Conservation (phyloP, 2,329 filamentous ascomycete species). For the Penicillium sp. region DNA sequence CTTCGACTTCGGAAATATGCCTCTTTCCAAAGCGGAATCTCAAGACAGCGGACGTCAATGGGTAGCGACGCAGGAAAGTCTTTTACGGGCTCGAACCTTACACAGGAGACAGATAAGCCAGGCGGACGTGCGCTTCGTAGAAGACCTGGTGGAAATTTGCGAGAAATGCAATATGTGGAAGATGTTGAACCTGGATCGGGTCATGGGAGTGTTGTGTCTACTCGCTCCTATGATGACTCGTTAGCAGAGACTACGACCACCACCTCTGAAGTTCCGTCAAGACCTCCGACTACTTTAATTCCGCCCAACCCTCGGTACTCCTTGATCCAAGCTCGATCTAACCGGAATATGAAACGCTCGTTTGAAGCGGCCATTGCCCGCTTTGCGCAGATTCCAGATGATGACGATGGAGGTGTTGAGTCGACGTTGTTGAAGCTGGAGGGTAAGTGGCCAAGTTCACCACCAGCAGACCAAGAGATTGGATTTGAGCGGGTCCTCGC, state of each 20-base stretch:
- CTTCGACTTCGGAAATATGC: constrained; percentile 46
- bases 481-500: not conserved
- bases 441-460: constrained; percentile 68
- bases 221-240: constrained; percentile 36
- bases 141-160: constrained; percentile 73
- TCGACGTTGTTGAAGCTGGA: constrained; percentile 91
- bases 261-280: constrained; percentile 16
- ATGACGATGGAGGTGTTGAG: constrained; percentile 85
- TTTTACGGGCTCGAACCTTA: constrained; percentile 13
- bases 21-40: constrained; percentile 46
- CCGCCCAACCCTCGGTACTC: constrained; percentile 41
- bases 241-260: constrained; percentile 22
- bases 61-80: constrained; percentile 26
- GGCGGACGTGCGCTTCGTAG: constrained; percentile 63
- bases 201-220: constrained; percentile 39
- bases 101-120: constrained; percentile 24
- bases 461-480: constrained; percentile 13
- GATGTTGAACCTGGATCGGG: constrained; percentile 54
- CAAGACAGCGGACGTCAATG: constrained; percentile 29
- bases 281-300: constrained; percentile 29
- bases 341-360: constrained; percentile 62
- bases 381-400: constrained; percentile 84
- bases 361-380: constrained; percentile 88
- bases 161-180: constrained; percentile 65
- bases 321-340: constrained; percentile 54